Percentiles rank a stretch among this genome's conserved stretches.
Conservation (phyloP, 208 protist species). For the Endotrypanum monterogeii region DNA sequence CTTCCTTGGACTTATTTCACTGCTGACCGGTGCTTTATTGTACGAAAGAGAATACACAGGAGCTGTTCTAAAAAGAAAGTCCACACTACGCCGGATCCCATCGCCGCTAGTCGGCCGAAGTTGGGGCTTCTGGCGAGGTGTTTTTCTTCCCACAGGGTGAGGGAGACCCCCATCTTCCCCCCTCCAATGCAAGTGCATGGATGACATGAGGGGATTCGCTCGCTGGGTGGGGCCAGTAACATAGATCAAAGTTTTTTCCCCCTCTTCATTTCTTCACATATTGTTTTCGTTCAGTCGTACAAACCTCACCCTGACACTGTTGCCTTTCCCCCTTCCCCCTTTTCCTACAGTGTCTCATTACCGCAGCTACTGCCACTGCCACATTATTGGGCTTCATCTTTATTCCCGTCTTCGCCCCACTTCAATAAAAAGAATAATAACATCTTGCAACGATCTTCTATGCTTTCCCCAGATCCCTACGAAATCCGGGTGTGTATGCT, state of each 20-base stretch:
- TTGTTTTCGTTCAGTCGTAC: neutral
- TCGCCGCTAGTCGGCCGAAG: neutral
- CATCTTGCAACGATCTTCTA: no score
- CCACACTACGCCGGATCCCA: neutral
- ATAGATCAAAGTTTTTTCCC: neutral
- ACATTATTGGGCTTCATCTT: slow-evolving; percentile 3
- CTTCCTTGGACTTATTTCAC: neutral
- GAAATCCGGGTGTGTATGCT: no score
- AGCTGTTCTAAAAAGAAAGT: neutral
- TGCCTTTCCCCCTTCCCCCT: neutral
- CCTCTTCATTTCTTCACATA: neutral
- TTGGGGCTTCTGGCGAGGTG: neutral
- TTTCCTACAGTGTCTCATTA: neutral
- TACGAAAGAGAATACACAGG: neutral
- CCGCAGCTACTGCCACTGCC: neutral
- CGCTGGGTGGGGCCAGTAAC: neutral
- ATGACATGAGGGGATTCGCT: no score
- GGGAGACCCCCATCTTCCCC: no score
- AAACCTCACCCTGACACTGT: neutral
- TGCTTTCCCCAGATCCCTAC: no score
- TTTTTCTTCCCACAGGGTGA: neutral
- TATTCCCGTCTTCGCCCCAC: neutral
- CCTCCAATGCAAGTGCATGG: no score
- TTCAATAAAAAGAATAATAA: no score
- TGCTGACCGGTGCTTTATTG: neutral